These are phyloP conservation scores for Peronospora tabacina DNA, from an alignment of 352 stramenopile species.

Conservation along the genomic window DNA sequence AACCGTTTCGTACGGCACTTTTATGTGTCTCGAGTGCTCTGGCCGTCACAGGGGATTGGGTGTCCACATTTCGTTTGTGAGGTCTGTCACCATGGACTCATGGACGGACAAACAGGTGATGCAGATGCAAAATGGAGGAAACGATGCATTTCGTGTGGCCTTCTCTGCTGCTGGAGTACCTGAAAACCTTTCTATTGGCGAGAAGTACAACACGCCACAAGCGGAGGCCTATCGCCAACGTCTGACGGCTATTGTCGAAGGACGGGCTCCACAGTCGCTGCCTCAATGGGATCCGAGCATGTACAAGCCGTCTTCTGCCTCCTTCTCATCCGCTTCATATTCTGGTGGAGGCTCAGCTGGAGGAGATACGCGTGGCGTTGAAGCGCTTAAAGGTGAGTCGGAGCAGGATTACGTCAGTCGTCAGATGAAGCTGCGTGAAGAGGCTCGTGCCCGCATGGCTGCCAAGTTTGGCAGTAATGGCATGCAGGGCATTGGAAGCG, in stretches of 20 bases:
- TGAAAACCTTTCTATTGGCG: conserved; percentile 61
- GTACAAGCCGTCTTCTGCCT: conserved; percentile 35
- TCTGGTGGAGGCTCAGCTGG: conserved; percentile 19
- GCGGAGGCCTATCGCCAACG: conserved; percentile 62
- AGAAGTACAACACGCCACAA: conserved; percentile 84
- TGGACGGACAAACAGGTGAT: conserved; percentile 85
- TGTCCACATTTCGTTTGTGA: conserved; percentile 91
- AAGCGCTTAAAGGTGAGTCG: conserved; percentile 74
- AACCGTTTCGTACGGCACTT: conserved; percentile 91
- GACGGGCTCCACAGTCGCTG: conserved; percentile 37
- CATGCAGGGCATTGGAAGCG: conserved; percentile 74
- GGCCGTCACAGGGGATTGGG: conserved; percentile 87
- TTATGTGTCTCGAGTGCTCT: conserved; percentile 94
- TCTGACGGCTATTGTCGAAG: conserved; percentile 58
- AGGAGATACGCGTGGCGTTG: conserved; percentile 58
- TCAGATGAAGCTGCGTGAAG: conserved; percentile 64
- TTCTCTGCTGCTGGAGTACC: conserved; percentile 61
- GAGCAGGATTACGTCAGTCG: conserved; percentile 70
- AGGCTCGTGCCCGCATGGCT: conserved; percentile 70
- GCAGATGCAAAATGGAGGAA: conserved; percentile 77
- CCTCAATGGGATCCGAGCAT: conserved; percentile 57
- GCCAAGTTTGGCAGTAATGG: conserved; percentile 70
- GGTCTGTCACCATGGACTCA: conserved; percentile 81
- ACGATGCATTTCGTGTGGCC: conserved; percentile 58
- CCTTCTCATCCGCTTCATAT: conserved; percentile 27